Conservation (phyloP, 225 moss, liverwort and hornwort species). For the Neckera pumila region DNA sequence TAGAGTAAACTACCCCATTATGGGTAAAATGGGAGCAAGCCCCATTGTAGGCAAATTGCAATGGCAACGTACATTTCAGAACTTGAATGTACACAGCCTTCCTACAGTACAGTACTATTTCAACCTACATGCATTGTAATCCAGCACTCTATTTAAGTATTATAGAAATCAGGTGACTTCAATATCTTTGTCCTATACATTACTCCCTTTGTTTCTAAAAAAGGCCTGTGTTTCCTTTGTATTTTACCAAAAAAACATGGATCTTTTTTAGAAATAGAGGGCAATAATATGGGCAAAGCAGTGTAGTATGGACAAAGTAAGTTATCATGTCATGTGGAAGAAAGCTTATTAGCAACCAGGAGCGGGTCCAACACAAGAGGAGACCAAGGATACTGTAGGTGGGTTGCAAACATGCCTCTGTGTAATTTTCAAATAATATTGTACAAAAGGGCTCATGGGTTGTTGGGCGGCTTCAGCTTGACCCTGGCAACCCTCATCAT, state of each 20-base stretch:
- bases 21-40: too few species aligned
- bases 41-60: too few species aligned
- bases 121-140: neutral
- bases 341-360: neutral
- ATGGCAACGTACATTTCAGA: too few species aligned
- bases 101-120: neutral
- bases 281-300: neutral
- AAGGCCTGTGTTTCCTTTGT: too few species aligned
- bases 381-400: neutral
- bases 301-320: neutral
- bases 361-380: neutral
- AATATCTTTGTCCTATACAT: neutral
- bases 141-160: neutral
- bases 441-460: neutral
- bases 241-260: too few species aligned
- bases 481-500: neutral
- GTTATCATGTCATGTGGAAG: neutral
- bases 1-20: too few species aligned
- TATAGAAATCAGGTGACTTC: too few species aligned
- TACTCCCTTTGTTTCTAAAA: too few species aligned
- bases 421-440: neutral
- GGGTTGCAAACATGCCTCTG: neutral
- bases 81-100: too few species aligned
- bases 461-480: neutral
- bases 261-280: too few species aligned